Evolutionary conservation across 805 yeast genomes (phyloP), one percentile per base, ranked within the genome.

Genomic region (Cephaloascus fragrans): DNA sequence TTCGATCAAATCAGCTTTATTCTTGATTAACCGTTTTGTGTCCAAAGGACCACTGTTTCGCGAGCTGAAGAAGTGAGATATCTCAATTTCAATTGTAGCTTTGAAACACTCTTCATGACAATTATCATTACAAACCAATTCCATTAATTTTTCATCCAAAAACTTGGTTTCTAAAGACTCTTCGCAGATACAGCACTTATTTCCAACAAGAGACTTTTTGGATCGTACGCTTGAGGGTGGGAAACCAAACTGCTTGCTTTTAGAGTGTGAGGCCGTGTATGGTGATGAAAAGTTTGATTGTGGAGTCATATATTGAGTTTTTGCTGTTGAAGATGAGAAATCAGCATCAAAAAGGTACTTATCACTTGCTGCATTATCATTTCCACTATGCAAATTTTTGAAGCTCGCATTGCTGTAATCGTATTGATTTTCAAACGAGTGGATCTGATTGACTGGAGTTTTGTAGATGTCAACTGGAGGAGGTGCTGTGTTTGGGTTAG

Each of bases 41-140:
- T 23, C 28, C 12, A 23, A 23, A 8, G 28, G 28, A 12, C 12
- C 28, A 8, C n/a, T 14, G n/a, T 31, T 14, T 10, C 14, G 29
- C 8, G 8, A 6, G 8, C n/a, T 16, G 33, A 31, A 31, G 15
- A 31, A 31, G 8, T 32, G 14, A 44, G 41, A 1, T 55, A 43
- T n/a, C 50, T 28, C 15, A 57, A 40, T 23, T 52, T 58, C 66
- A 49, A 68, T 51, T 18, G 62, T 62, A 5, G 75, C 51, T 3
- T 57, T 41, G 14, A 77, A 60, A 50, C 87, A 80, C 40, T 76
- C 75, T 38, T 75, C 79, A 50, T 80, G 87, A 32, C 69, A 61
- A 34, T 60, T 53, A 50, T 79, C 83, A 1, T 69, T 72, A 55
- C 87, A 80, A 32, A 53, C 53, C 26, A 79, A 56, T 40, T 67